Percentiles rank a stretch among this genome's conserved stretches.
These are phyloP conservation scores for Diaporthe vaccinii DNA, from an alignment of 2,329 filamentous ascomycete species.

Conservation along the genomic window DNA sequence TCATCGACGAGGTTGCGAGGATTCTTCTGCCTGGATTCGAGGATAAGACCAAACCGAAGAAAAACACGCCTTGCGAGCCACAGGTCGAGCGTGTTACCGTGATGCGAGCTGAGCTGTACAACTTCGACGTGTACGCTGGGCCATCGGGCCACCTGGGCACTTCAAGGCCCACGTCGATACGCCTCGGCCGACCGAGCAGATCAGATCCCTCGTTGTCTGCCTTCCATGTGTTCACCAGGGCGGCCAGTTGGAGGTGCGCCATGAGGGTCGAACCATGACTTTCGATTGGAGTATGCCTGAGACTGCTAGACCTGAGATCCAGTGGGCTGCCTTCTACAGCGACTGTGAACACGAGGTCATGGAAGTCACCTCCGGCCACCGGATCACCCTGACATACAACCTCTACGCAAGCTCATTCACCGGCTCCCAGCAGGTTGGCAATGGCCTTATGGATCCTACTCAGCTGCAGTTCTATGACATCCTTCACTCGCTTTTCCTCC, in stretches of 20 bases:
- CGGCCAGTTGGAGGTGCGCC: background rate
- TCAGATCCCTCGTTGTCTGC: background rate
- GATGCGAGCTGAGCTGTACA: constrained; percentile 67
- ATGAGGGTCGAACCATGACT: background rate
- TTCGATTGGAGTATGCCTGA: constrained; percentile 6
- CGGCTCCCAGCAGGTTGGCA: accelerated
- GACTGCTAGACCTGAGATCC: background rate
- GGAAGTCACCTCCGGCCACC: constrained; percentile 63
- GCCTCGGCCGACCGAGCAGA: constrained; percentile 40
- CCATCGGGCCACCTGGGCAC: background rate
- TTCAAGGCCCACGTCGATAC: constrained; percentile 5
- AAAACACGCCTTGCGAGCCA: background rate
- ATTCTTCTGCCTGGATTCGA: constrained; percentile 53
- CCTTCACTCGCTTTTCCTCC: background rate
- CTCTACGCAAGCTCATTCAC: background rate
- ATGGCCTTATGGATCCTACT: background rate
- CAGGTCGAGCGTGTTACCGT: constrained; percentile 48
- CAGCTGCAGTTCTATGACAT: background rate
- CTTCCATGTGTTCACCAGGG: background rate
- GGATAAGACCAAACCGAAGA: background rate
- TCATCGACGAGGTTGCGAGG: constrained; percentile 64
- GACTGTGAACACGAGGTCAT: constrained; percentile 67
- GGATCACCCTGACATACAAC: constrained; percentile 72
- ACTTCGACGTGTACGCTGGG: constrained; percentile 62
- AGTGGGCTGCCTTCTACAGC: background rate